Evolutionary conservation across 257 asterid genomes (phyloP).

Genomic region (Nicotiana undulata): DNA sequence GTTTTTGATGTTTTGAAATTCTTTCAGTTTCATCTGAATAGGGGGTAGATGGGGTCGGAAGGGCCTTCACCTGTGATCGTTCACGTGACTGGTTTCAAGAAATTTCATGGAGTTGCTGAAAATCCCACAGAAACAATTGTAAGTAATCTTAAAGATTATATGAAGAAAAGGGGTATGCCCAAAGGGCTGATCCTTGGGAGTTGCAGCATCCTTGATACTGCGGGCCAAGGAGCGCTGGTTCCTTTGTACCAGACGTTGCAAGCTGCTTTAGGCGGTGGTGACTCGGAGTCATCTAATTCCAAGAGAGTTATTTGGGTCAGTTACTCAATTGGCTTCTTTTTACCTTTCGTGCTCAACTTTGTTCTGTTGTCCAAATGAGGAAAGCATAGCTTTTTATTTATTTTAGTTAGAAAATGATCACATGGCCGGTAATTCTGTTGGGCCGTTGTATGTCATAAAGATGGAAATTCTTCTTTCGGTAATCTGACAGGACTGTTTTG

Average conservation of each 20-base stretch:
- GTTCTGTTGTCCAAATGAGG: neutral
- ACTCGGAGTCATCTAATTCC: conserved; percentile 30
- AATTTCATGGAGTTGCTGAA: conserved; percentile 89
- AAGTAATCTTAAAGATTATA: conserved; percentile 57
- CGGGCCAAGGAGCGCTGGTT: conserved; percentile 78
- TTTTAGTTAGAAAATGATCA: neutral
- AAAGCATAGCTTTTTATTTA: neutral
- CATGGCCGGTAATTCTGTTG: neutral
- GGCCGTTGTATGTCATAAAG: neutral
- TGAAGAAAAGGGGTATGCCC: conserved; percentile 66
- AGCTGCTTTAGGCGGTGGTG: conserved; percentile 45
- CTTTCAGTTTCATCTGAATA: conserved; percentile 13
- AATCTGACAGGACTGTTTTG: neutral
- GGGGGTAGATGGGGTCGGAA: conserved; percentile 85
- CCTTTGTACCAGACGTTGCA: conserved; percentile 85
- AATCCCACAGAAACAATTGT: conserved; percentile 94
- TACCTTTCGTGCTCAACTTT: neutral
- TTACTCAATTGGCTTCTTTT: conserved; percentile 7
- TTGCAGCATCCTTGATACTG: conserved; percentile 87
- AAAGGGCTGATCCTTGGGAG: conserved; percentile 85
- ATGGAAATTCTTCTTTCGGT: neutral
- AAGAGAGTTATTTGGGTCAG: conserved; percentile 77
- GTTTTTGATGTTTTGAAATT: conserved; percentile 26
- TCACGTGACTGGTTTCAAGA: conserved; percentile 87
- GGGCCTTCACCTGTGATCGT: conserved; percentile 82